These are phyloP conservation scores for Ceratocystis alfenasii DNA, from an alignment of 2,329 filamentous ascomycete genomes.

Conservation along the genomic window DNA sequence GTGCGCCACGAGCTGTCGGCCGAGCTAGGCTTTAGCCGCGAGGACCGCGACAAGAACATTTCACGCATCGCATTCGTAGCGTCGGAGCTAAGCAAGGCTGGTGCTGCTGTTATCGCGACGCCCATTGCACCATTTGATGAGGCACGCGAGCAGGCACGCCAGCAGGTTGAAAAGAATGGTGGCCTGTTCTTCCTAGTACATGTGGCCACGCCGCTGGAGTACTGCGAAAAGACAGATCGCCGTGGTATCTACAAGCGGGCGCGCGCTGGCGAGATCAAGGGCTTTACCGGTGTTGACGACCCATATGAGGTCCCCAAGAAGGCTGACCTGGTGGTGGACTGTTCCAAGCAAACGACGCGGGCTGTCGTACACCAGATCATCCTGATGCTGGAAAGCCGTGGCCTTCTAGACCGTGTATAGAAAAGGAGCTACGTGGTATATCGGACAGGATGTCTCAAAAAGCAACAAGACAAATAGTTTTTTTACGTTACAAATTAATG, in stretches of 20 bases:
- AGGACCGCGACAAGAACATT: slow-evolving; percentile 91
- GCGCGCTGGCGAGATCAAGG: slow-evolving; percentile 82
- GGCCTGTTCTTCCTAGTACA: slow-evolving; percentile 83
- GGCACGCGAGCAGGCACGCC: slow-evolving; percentile 63
- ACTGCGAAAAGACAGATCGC: slow-evolving; percentile 91
- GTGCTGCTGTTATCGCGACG: slow-evolving; percentile 88
- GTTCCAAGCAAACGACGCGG: slow-evolving; percentile 75
- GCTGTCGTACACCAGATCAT: slow-evolving; percentile 96
- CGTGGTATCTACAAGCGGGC: slow-evolving; percentile 78
- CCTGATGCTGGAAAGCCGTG: slow-evolving; percentile 77
- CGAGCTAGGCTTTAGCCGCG: slow-evolving; percentile 86
- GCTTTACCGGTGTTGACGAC: slow-evolving; percentile 96
- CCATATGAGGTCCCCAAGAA: slow-evolving; percentile 80
- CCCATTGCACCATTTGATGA: slow-evolving; percentile 89
- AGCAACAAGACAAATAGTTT: slow-evolving; percentile 9
- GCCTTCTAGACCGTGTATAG: slow-evolving; percentile 63
- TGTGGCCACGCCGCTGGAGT: slow-evolving; percentile 82
- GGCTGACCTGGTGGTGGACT: slow-evolving; percentile 72
- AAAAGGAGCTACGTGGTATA: neutral
- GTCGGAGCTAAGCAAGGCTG: slow-evolving; percentile 82
- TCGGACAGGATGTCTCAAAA: neutral
- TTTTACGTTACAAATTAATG: slow-evolving; percentile 18
- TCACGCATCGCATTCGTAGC: slow-evolving; percentile 93
- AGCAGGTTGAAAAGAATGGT: slow-evolving; percentile 76
- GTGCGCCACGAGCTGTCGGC: slow-evolving; percentile 86